These are phyloP conservation scores for Monilinia vaccinii-corymbosi DNA, from an alignment of 2,329 filamentous ascomycete species.

Conservation along the genomic window DNA sequence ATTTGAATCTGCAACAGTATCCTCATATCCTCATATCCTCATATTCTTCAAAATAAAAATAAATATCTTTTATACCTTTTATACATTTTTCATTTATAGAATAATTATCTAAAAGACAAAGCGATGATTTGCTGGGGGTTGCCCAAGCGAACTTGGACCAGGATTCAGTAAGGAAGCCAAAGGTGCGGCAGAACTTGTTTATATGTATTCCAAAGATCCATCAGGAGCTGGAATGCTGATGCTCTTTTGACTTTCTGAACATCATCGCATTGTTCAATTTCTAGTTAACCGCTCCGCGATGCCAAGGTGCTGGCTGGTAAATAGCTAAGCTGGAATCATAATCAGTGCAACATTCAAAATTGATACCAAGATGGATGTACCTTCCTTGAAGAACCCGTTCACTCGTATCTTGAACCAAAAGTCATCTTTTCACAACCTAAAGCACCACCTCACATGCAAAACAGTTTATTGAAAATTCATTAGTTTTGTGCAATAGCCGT, in stretches of 20 bases:
- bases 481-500: slow-evolving; percentile 21
- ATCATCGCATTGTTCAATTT: background rate
- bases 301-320: background rate
- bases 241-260: no score
- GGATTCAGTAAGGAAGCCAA: background rate
- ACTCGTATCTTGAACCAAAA: background rate
- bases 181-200: background rate
- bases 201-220: background rate
- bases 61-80: no score
- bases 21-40: no score
- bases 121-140: no score
- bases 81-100: no score
- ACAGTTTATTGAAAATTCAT: slow-evolving; percentile 7
- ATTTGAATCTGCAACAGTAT: no score
- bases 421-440: background rate
- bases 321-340: background rate
- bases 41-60: no score
- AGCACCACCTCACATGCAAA: slow-evolving; percentile 4
- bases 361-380: background rate
- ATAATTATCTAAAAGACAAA: no score
- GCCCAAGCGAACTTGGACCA: no score
- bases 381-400: background rate
- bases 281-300: background rate
- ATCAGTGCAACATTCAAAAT: background rate
- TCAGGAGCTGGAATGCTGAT: background rate